Evolutionary conservation across 139 green algal species (phyloP), one percentile per base, ranked within the genome.

Genomic region (Closterium sp.): DNA sequence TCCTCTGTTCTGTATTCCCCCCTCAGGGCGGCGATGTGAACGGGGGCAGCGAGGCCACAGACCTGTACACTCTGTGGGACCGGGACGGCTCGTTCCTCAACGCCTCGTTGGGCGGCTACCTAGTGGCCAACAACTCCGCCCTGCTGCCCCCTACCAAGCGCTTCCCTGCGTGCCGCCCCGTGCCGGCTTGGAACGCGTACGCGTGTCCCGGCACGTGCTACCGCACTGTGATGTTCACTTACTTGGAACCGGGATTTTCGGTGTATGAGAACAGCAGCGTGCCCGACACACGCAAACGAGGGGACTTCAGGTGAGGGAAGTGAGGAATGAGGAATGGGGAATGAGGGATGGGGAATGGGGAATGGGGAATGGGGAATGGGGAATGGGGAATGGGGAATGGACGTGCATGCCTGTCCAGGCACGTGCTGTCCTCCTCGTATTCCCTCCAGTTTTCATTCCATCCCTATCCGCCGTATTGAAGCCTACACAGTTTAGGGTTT

Each of bases 231-330:
- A n/a, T 19, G 23, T 34, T 93, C 34, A 33, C 33, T 30, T 93
- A 86, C 34, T 5, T 69, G 16, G 90, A 93, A 34, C 90, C 90
- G 23, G 89, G 83, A 30, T 92, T 92, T 76, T 3, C 55, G 23
- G 55, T 76, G 55, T 76, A 76, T 76, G 55, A 28, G 12, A 76
- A 76, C 83, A 86, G 30, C 83, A 86, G 30, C n/a, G 9, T 86
- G 7, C 30, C 83, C 1, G 83, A 86, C n/a, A 33, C 7, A 33
- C 83, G 83, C n/a, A 86, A 86, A 23, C 2, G 83, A 32, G 83
- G 83, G 1, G 83, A 86, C 83, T 86, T 34, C 83, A 76, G 43
- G 38, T 66, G 4, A 66, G 38, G 4, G 0, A 12, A 4, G 6
- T 4, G 4, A 10, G 38, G 4, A 66, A 12, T 19, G 38, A 10